Evolutionary conservation across 257 asterid species (phyloP).

Genomic region (Rehmannia glutinosa): DNA sequence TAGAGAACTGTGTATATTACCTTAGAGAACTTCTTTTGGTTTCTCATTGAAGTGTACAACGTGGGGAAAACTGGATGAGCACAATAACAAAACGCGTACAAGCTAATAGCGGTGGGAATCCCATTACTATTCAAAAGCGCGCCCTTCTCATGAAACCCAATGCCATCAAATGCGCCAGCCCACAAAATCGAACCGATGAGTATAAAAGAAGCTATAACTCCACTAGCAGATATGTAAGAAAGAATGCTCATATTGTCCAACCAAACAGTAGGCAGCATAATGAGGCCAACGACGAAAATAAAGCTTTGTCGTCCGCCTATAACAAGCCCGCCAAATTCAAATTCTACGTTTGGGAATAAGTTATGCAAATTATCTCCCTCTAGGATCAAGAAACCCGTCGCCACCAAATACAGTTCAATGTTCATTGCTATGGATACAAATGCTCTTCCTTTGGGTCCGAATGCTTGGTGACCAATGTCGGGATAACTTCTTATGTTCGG

Average conservation of each 20-base stretch:
- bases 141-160: constrained; percentile 60
- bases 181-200: constrained; percentile 64
- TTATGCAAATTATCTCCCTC: constrained; percentile 71
- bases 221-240: constrained; percentile 74
- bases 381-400: constrained; percentile 82
- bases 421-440: constrained; percentile 61
- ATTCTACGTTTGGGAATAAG: constrained; percentile 39
- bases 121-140: constrained; percentile 38
- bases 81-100: constrained; percentile 83
- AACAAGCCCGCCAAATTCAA: constrained; percentile 28
- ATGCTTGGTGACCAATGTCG: constrained; percentile 72
- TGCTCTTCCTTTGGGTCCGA: constrained; percentile 56
- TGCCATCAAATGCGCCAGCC: constrained; percentile 51
- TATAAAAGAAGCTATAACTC: constrained; percentile 68
- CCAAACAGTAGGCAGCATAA: constrained; percentile 71
- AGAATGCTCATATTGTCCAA: constrained; percentile 67
- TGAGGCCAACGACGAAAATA: constrained; percentile 49
- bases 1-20: too few relatives aligned
- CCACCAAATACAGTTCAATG: constrained; percentile 72
- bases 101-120: constrained; percentile 68
- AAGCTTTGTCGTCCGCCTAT: constrained; percentile 53
- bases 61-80: constrained; percentile 97
- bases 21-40: constrained; percentile 72
- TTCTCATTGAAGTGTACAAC: constrained; percentile 75
- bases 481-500: constrained; percentile 61